phyloP scores from a whole-genome alignment of 805 yeast species.

The Saccharomycopsis malanga region DNA sequence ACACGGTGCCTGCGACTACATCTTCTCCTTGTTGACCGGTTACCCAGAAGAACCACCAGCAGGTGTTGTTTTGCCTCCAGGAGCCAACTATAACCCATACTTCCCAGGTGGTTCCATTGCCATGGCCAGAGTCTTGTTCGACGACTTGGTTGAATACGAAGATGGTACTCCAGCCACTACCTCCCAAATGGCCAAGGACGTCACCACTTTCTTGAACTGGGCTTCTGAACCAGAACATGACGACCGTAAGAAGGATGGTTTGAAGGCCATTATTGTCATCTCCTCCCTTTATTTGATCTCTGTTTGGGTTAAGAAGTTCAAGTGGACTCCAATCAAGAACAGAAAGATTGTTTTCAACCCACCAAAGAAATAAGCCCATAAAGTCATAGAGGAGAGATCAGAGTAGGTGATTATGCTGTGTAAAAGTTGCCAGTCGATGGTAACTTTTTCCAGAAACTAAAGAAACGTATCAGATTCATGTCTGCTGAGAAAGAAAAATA shows the following conservation, averaged over 20 bases:
- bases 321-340: slow-evolving; percentile 94
- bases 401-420: too few species aligned
- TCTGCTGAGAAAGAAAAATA: too few species aligned
- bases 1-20: slow-evolving; percentile 96
- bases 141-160: slow-evolving; percentile 95
- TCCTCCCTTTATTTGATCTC: slow-evolving; percentile 75
- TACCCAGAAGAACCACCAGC: slow-evolving; percentile 99
- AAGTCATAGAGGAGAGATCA: too few species aligned
- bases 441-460: too few species aligned
- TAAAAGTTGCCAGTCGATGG: too few species aligned
- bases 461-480: too few species aligned
- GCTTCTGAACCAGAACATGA: slow-evolving; percentile 98
- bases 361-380: slow-evolving; percentile 69
- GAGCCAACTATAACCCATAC: slow-evolving; percentile 97
- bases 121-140: slow-evolving; percentile 97
- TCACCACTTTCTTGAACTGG: slow-evolving; percentile 93
- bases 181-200: slow-evolving; percentile 99
- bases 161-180: slow-evolving; percentile 99
- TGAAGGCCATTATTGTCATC: slow-evolving; percentile 78
- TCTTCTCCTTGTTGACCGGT: slow-evolving; percentile 92
- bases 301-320: slow-evolving; percentile 93
- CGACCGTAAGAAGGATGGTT: slow-evolving; percentile 93
- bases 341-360: slow-evolving; percentile 92
- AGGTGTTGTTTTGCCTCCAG: slow-evolving; percentile 88
- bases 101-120: slow-evolving; percentile 99